Evolutionary conservation across 2,329 filamentous ascomycete species (phyloP), one percentile per base, ranked within the genome.

Genomic region (Tolypocladium amazonense): DNA sequence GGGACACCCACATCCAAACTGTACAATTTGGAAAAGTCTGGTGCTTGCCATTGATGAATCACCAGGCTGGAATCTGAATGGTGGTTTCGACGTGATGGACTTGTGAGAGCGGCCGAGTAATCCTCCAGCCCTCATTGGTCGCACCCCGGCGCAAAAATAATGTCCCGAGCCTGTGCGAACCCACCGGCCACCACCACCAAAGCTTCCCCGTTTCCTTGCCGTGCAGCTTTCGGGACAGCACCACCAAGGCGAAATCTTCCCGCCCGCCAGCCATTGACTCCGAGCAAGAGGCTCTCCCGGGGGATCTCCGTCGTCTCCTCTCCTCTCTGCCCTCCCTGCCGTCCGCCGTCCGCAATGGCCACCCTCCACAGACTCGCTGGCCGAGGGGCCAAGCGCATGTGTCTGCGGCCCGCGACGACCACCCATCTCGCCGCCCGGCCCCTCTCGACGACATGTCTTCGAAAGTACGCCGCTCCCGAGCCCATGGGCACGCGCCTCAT

Each of bases 361-460:
- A 63, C 65, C 75, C 79, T 92, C 72, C 85, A 85, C 77, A 86
- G 89, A 76, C 81, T 92, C 72, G 87, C 87, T 75, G 82, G 85
- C 81, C 83, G 81, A 76, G 81, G 84, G 74, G 86, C 86, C 75
- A 87, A 84, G 77, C 85, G 87, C 69, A 77, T 88, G 68, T 86
- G 81, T 72, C 75, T 85, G 66, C 80, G 77, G 64, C 79, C 73
- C 63, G 67, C 68, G 65, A 59, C 74, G 66, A 58, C 75, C 57
- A 56, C 67, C 39, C 64, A 70, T 65, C 65, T 72, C 64, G 68
- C 73, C 65, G 71, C 78, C 67, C 82, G 88, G 66, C 78, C 82
- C 66, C 84, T 92, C 70, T 89, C 89, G 66, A 84, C 85, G 65
- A 81, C 88, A 23, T 73, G 79, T 59, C 73, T 83, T 63, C 85